phyloP scores from a whole-genome alignment of 805 yeast genomes.

The Kuraishia molischiana region DNA sequence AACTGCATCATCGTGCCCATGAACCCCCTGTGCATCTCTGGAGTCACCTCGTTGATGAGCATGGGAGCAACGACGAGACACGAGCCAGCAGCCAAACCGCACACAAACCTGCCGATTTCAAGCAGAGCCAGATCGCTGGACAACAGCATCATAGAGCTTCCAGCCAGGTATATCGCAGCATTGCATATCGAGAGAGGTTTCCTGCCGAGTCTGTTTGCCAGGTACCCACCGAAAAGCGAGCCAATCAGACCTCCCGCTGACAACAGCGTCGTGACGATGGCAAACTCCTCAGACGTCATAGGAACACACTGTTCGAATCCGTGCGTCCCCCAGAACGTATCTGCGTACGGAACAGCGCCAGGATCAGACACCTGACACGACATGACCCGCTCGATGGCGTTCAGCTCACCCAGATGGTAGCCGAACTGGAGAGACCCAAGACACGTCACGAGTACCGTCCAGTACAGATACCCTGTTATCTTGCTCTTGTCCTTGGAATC shows the following conservation, averaged over 20 bases:
- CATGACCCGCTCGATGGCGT: constrained; percentile 66
- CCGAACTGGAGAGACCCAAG: constrained; percentile 79
- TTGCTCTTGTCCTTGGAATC: too few relatives aligned
- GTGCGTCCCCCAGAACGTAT: constrained; percentile 29
- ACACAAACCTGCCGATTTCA: constrained; percentile 22
- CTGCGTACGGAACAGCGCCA: constrained; percentile 15
- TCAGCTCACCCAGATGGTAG: constrained; percentile 79
- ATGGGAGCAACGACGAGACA: constrained; percentile 30
- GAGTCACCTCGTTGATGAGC: constrained; percentile 28
- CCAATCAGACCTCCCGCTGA: constrained; percentile 72
- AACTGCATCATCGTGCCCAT: constrained; percentile 29
- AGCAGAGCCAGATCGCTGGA: constrained; percentile 14
- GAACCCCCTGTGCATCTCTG: constrained; percentile 29
- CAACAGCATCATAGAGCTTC: constrained; percentile 19
- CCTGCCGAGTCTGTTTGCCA: constrained; percentile 58
- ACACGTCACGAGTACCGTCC: constrained; percentile 33
- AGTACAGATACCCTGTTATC: background rate
- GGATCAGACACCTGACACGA: constrained; percentile 34
- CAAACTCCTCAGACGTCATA: constrained; percentile 42
- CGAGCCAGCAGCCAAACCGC: constrained; percentile 29
- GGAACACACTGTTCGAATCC: constrained; percentile 36
- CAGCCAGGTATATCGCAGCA: constrained; percentile 16
- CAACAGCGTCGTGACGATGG: constrained; percentile 59
- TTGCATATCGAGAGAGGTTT: constrained; percentile 23
- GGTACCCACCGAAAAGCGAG: constrained; percentile 48